These are phyloP conservation scores for Gilbertella persicaria DNA, from an alignment of 371 early-diverging fungal species.

Conservation along the genomic window DNA sequence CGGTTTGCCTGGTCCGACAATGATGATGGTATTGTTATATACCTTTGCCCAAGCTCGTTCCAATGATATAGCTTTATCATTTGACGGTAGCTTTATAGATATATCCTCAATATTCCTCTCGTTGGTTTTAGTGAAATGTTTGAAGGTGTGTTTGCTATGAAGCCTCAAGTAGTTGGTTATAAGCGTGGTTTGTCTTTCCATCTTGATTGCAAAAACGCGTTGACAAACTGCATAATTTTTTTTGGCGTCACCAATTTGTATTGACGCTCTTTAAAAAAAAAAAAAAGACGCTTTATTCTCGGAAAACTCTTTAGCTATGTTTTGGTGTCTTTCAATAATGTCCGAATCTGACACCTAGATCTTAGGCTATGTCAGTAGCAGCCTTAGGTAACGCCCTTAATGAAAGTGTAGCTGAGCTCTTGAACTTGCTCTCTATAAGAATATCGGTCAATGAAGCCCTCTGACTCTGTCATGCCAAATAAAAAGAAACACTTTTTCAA, in stretches of 20 bases:
- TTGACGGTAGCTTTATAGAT: slow-evolving; percentile 9
- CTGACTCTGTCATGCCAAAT: too few relatives aligned
- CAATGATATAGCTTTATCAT: slow-evolving; percentile 5
- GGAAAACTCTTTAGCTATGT: background rate
- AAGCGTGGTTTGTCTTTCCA: slow-evolving; percentile 13
- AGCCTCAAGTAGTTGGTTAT: slow-evolving; percentile 9
- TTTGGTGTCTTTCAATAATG: slow-evolving; percentile 1
- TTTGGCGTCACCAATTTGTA: slow-evolving; percentile 3
- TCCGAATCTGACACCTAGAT: slow-evolving; percentile 1
- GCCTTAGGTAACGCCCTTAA: too few relatives aligned
- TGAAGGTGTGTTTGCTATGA: slow-evolving; percentile 12
- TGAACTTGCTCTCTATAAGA: too few relatives aligned
- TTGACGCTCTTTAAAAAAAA: too few relatives aligned
- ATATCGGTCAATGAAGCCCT: too few relatives aligned
- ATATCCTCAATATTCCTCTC: slow-evolving; percentile 5
- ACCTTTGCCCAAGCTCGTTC: slow-evolving; percentile 10
- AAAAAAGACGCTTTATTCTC: background rate
- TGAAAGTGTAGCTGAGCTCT: too few relatives aligned
- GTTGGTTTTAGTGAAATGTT: slow-evolving; percentile 6
- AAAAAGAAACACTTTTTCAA: too few relatives aligned
- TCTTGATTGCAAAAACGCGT: slow-evolving; percentile 6
- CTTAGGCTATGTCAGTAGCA: too few relatives aligned
- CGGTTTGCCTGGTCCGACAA: slow-evolving; percentile 2
- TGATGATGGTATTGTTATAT: slow-evolving; percentile 2
- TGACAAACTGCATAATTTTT: background rate